Evolutionary conservation across 2,329 filamentous ascomycete species (phyloP), one percentile per base, ranked within the genome.

Genomic region (Lachnellula willkommii): DNA sequence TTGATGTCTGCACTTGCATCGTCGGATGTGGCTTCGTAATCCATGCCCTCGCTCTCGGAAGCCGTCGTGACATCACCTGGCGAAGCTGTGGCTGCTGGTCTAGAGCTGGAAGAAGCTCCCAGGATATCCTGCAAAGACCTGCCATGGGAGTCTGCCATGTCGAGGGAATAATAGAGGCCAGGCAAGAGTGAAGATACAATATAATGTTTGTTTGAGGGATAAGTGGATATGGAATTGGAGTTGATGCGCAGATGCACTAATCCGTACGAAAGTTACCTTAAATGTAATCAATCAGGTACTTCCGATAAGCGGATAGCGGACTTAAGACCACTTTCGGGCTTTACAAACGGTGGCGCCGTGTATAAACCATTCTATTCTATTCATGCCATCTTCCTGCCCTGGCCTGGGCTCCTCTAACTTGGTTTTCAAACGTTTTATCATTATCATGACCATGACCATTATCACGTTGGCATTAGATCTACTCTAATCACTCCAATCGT

Each of bases 11-110:
- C 39, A 24, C 40, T 46, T 46, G 22, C 50, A 22, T 52, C 50
- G n/a, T 52, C 50, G 15, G 37, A 28, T 17, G 42, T 47, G 15
- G 64, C 57, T 49, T 66, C 65, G 57, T 72, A 70, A 59, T 74
- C 69, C 47, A 61, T 62, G 55, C 67, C 63, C 14, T 64, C 58
- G 47, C 63, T 65, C 17, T 67, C 66, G 52, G 42, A 32, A 28
- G 28, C 28, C 28, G 28, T 36, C 26, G 14, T 47, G n/a, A 32
- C 22, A 47, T 47, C 45, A 47, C 22, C 24, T 22, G 45, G 22
- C 12, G 14, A 28, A 15, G 20, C 2, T 47, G 26, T 32, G 14
- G 17, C 45, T 14, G 14, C 45, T 7, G n/a, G 42, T 22, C 24
- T 26, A 4, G 45, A 47, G 45, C 45, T 47, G 24, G 45, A 47